phyloP scores from a whole-genome alignment of 2,329 filamentous ascomycete genomes.

The Calonectria henricotiae region DNA sequence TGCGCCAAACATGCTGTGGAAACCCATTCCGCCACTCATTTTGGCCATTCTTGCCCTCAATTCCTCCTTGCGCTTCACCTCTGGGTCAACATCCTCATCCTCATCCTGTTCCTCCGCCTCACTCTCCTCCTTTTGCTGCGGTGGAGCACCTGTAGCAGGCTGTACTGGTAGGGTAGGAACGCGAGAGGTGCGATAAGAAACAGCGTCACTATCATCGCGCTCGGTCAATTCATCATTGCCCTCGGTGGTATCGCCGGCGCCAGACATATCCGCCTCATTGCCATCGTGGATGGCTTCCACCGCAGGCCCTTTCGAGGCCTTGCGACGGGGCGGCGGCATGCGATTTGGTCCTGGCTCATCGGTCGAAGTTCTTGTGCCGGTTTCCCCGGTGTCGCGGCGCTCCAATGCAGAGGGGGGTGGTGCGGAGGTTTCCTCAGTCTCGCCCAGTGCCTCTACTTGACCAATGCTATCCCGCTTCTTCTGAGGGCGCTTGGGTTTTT shows the following conservation, averaged over 20 bases:
- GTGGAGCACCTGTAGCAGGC: conserved; percentile 43
- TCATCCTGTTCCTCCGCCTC: conserved; percentile 79
- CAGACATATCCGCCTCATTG: conserved; percentile 78
- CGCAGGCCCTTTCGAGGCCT: conserved; percentile 66
- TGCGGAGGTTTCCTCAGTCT: conserved; percentile 53
- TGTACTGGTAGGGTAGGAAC: conserved; percentile 58
- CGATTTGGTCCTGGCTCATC: conserved; percentile 62
- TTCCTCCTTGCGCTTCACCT: conserved; percentile 88
- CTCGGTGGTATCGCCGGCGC: conserved; percentile 76
- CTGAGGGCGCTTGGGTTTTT: conserved; percentile 84
- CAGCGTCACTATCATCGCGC: conserved; percentile 82
- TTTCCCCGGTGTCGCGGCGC: conserved; percentile 66
- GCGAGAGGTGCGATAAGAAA: conserved; percentile 60
- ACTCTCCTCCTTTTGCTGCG: conserved; percentile 65
- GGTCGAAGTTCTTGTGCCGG: conserved; percentile 66
- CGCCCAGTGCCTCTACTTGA: conserved; percentile 53
- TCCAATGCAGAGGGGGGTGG: conserved; percentile 58
- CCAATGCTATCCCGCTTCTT: conserved; percentile 75
- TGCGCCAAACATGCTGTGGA: conserved; percentile 92
- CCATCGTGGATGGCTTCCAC: conserved; percentile 70
- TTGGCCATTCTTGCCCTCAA: conserved; percentile 97
- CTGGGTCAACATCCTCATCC: conserved; percentile 90
- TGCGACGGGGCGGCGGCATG: conserved; percentile 66
- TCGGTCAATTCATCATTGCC: conserved; percentile 76
- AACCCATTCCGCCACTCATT: conserved; percentile 98